Base-by-base conservation (phyloP, 495 filamentous ascomycete genomes). In the Acidomyces sp. region DNA sequence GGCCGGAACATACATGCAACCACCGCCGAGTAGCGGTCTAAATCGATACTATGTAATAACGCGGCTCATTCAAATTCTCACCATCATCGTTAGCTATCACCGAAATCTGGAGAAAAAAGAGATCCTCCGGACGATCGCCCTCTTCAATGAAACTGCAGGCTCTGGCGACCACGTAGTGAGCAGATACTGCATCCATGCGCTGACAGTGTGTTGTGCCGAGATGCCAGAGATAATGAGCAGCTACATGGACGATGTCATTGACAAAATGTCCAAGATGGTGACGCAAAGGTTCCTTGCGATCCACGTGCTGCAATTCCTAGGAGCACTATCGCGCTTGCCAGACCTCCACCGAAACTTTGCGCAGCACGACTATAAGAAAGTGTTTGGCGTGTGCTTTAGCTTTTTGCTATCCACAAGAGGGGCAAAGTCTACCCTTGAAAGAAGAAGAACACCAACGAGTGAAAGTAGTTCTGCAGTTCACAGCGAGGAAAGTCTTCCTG, bases 151-250 rank as follows among this genome's bases (percentile, higher is more conserved):
- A 37, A 86, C 86, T 6, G 77, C 93, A 30, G 75, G 81, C 10
- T 79, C 76, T 17, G 82, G 81, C 71, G 88, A 95, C 48, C 72
- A 82, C 45, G 87, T 80, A 16, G 37, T 43, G 20, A 82, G 84
- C 19, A 86, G 83, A 52, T 80, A 75, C 34, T 95, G 90, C 57
- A 93, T 99, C 35, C 88, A 96, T 58, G 90, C 86, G 2, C 67
- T 99, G 6, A 81, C 85, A 2, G 75, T 96, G 29, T 96, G 86
- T 60, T 94, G 86, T 53, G 80, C 94, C 53, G 92, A 99, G 56
- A 70, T 94, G 19, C 86, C 87, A 18, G 65, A 74, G 20, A 84
- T 85, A 21, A 77, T 85, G 35, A 80, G 77, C 51, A 93, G 85
- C 52, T 76, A 77, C 19, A 62, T 96, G 37, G 79, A 80, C 25